A percentile compares a stretch with the other conserved stretches of the same genome.
Evolutionary conservation across 768 basidiomycete species (phyloP).

Genomic region (Auricularia cornea): DNA sequence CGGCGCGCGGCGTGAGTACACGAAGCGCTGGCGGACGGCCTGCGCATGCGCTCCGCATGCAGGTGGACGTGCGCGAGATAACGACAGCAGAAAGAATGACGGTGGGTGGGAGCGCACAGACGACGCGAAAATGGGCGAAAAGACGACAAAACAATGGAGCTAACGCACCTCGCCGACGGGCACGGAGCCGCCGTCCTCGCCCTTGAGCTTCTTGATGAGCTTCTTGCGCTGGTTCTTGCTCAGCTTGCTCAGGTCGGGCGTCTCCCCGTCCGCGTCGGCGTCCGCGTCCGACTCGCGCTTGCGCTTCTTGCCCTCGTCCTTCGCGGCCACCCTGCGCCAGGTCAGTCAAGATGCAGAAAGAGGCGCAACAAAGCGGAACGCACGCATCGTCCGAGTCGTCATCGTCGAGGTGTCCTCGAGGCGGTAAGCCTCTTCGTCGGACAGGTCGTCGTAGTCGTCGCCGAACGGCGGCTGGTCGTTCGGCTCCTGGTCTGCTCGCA

Average conservation of each 20-base stretch:
- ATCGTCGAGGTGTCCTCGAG: conserved; percentile 21
- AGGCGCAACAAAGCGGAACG: too few relatives aligned
- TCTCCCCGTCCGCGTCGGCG: too few relatives aligned
- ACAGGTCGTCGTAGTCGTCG: neutral
- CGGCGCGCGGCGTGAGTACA: too few relatives aligned
- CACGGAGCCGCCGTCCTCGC: conserved; percentile 9
- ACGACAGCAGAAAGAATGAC: too few relatives aligned
- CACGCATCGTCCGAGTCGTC: conserved; percentile 43
- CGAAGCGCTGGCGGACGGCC: too few relatives aligned
- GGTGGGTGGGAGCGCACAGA: too few relatives aligned
- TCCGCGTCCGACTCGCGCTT: conserved; percentile 45
- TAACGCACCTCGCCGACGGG: conserved; percentile 8
- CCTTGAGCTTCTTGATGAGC: conserved; percentile 5
- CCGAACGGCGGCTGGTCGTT: conserved; percentile 2
- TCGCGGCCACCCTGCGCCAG: too few relatives aligned
- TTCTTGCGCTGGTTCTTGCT: conserved; percentile 22
- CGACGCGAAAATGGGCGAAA: too few relatives aligned
- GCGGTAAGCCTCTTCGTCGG: neutral
- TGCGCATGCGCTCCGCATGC: too few relatives aligned
- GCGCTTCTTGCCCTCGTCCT: conserved; percentile 46
- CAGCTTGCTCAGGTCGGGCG: neutral
- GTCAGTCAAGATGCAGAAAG: conserved; percentile 2
- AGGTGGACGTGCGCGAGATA: too few relatives aligned
- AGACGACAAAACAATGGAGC: too few relatives aligned
- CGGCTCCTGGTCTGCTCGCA: neutral